A percentile compares a stretch with the other conserved stretches of the same genome.
Evolutionary conservation across 306 rosid species (phyloP).

Genomic region (Casuarina cunninghamiana): DNA sequence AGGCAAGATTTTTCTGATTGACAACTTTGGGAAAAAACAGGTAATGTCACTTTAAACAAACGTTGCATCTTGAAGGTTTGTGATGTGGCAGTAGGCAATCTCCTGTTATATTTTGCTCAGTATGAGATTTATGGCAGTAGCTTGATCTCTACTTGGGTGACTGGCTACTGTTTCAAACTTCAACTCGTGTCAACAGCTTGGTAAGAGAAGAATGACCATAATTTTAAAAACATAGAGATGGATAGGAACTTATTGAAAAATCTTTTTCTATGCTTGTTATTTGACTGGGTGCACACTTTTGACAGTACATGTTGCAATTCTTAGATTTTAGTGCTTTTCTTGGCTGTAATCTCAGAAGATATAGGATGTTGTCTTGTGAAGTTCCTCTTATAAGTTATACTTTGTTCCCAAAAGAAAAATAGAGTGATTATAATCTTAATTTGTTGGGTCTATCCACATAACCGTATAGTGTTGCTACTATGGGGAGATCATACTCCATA

Average conservation of each 20-base stretch:
- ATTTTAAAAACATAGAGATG: not conserved
- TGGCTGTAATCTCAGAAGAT: not conserved
- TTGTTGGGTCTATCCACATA: not conserved
- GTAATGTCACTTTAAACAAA: not conserved
- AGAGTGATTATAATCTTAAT: not conserved
- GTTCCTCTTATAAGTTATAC: not conserved
- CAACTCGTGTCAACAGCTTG: not conserved
- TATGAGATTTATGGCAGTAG: not conserved
- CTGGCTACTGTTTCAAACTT: not conserved
- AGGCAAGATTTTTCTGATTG: not conserved
- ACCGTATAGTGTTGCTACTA: not conserved
- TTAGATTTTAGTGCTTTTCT: not conserved
- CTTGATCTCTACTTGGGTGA: not conserved
- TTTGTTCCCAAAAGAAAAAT: not conserved
- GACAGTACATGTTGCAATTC: not conserved
- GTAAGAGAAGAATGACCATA: not conserved
- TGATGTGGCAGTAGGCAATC: not conserved
- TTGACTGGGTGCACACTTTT: not conserved
- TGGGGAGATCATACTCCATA: not conserved
- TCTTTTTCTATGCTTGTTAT: not conserved
- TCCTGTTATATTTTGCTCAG: not conserved
- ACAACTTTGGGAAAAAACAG: not conserved
- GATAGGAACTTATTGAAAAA: not conserved
- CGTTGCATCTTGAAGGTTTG: not conserved
- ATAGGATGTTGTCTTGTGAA: not conserved